These are phyloP conservation scores for Pythium angustatum DNA, from an alignment of 352 stramenopile genomes.

Conservation along the genomic window DNA sequence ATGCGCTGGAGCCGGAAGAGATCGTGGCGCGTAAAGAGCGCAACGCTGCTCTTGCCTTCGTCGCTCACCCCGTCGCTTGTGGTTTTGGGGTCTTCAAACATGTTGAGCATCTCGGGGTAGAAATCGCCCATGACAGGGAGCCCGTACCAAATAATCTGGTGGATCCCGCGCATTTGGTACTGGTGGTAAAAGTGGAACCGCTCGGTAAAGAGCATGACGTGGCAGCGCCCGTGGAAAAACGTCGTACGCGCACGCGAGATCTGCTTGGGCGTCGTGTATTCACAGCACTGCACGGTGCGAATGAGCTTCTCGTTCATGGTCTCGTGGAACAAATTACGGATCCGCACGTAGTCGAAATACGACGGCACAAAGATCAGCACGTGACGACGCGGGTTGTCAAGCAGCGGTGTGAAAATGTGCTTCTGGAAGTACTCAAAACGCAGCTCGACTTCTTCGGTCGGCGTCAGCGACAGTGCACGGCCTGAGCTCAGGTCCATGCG, in stretches of 20 bases:
- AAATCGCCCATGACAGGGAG: slow-evolving; percentile 66
- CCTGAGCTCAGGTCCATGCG: slow-evolving; percentile 48
- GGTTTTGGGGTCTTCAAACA: slow-evolving; percentile 43
- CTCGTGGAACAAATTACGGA: slow-evolving; percentile 83
- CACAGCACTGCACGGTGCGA: slow-evolving; percentile 63
- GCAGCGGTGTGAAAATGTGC: slow-evolving; percentile 72
- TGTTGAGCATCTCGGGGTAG: slow-evolving; percentile 82
- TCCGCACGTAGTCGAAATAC: slow-evolving; percentile 86
- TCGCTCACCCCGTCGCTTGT: slow-evolving; percentile 24
- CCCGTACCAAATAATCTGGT: slow-evolving; percentile 80
- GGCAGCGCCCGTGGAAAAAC: slow-evolving; percentile 76
- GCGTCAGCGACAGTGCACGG: slow-evolving; percentile 28
- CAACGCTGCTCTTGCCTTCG: slow-evolving; percentile 53
- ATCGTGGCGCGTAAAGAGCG: slow-evolving; percentile 64
- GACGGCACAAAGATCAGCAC: slow-evolving; percentile 83
- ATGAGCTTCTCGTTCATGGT: slow-evolving; percentile 77
- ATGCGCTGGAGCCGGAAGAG: slow-evolving; percentile 70
- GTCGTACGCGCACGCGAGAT: slow-evolving; percentile 65
- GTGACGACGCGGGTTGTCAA: slow-evolving; percentile 67
- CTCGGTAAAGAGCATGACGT: slow-evolving; percentile 83
- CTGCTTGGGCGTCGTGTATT: slow-evolving; percentile 72
- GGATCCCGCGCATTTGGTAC: slow-evolving; percentile 75
- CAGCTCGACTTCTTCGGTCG: slow-evolving; percentile 52
- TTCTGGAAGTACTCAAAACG: slow-evolving; percentile 81
- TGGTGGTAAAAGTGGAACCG: slow-evolving; percentile 89